A percentile compares a stretch with the other conserved stretches of the same genome.
phyloP scores from a whole-genome alignment of 2,329 filamentous ascomycete genomes.

The Colletotrichum neosansevieriae region DNA sequence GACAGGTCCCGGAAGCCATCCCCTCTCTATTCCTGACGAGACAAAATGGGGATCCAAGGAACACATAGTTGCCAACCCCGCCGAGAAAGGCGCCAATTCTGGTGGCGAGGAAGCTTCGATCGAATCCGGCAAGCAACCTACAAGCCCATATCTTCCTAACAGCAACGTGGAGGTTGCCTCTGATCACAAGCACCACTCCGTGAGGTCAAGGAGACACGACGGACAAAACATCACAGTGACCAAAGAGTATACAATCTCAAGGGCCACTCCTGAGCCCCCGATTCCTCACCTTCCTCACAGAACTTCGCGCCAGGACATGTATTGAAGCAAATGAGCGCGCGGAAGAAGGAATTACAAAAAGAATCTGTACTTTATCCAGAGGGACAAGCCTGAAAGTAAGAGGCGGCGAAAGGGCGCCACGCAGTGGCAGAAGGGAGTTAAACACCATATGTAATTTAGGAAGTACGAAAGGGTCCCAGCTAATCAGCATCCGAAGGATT shows the following conservation, averaged over 20 bases:
- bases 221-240: conserved; percentile 22
- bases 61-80: conserved; percentile 11
- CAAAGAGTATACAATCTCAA: conserved; percentile 19
- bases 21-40: conserved; percentile 16
- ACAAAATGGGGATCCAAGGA: conserved; percentile 20
- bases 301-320: neutral
- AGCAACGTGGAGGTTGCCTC: neutral
- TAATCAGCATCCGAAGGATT: too few species aligned
- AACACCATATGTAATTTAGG: too few species aligned
- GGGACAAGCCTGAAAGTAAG: neutral
- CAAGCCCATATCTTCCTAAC: neutral
- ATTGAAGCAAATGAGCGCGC: neutral
- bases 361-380: too few species aligned
- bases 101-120: conserved; percentile 16
- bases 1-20: neutral
- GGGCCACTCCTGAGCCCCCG: neutral
- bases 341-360: neutral
- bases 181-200: neutral
- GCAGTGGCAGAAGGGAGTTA: too few species aligned
- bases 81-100: neutral
- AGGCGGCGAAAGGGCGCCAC: too few species aligned
- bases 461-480: too few species aligned
- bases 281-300: conserved; percentile 1
- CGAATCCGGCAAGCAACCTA: neutral
- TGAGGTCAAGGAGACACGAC: neutral